phyloP scores from a whole-genome alignment of 176 grass and related monocot genomes.

The Juncus inflexus region DNA sequence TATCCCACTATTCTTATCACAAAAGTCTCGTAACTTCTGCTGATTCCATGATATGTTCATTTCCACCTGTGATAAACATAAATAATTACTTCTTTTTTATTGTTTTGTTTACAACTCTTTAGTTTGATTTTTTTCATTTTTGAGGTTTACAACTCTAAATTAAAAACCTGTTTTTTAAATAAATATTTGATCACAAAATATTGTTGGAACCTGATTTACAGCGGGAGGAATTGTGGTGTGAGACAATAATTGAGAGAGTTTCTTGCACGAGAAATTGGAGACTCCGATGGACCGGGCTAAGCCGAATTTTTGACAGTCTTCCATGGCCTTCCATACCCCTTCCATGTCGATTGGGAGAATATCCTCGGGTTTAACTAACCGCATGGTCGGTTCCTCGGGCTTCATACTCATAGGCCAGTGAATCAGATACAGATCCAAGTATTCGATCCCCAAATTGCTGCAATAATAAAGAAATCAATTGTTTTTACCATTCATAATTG shows the following conservation, averaged over 20 bases:
- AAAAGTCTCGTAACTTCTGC: slow-evolving; percentile 60
- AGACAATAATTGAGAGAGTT: slow-evolving; percentile 25
- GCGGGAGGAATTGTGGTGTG: slow-evolving; percentile 27
- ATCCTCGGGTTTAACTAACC: slow-evolving; percentile 5
- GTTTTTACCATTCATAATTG: too few species aligned
- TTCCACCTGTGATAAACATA: slow-evolving; percentile 47
- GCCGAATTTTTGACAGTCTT: slow-evolving; percentile 21
- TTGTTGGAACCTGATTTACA: slow-evolving; percentile 18
- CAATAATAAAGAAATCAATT: neutral
- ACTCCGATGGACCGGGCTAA: slow-evolving; percentile 25
- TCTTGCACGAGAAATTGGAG: slow-evolving; percentile 40
- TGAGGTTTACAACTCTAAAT: neutral
- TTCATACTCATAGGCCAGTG: slow-evolving; percentile 25
- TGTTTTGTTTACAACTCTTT: neutral
- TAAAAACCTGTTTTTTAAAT: neutral
- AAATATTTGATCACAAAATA: neutral
- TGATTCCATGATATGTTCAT: slow-evolving; percentile 72
- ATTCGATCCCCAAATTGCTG: slow-evolving; percentile 32
- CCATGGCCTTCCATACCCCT: slow-evolving; percentile 30
- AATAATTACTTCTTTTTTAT: neutral
- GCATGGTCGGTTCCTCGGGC: neutral
- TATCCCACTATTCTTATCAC: slow-evolving; percentile 36
- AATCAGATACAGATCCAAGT: slow-evolving; percentile 34
- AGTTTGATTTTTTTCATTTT: neutral
- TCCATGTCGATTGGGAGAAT: slow-evolving; percentile 20